Conservation (phyloP, 768 basidiomycete genomes). For the Lenzites betulinus region DNA sequence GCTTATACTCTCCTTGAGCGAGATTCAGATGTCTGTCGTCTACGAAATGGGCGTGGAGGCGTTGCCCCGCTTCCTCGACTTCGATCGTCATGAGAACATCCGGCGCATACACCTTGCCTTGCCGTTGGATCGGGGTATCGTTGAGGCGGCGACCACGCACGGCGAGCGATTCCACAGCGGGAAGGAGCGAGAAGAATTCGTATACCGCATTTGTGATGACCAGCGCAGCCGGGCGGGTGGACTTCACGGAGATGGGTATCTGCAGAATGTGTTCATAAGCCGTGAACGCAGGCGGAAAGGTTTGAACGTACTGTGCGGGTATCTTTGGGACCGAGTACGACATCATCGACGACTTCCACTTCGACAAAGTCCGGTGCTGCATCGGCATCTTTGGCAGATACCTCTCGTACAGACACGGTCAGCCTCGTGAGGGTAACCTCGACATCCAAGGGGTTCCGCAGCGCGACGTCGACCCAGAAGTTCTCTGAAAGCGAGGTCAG, state of each 20-base stretch:
- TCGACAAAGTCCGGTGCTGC: slow-evolving; percentile 46
- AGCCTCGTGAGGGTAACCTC: slow-evolving; percentile 70
- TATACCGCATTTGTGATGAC: slow-evolving; percentile 60
- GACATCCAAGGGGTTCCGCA: slow-evolving; percentile 73
- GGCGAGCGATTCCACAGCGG: slow-evolving; percentile 63
- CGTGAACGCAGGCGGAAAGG: background rate
- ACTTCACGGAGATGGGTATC: slow-evolving; percentile 67
- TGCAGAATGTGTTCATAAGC: slow-evolving; percentile 24
- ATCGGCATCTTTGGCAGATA: slow-evolving; percentile 32
- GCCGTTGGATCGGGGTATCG: slow-evolving; percentile 69
- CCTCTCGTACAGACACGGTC: slow-evolving; percentile 53
- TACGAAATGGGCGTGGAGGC: slow-evolving; percentile 58
- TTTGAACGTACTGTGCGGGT: slow-evolving; percentile 54
- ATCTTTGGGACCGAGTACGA: slow-evolving; percentile 65
- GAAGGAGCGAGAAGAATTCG: slow-evolving; percentile 73
- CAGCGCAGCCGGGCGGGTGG: slow-evolving; percentile 52
- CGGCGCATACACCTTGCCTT: slow-evolving; percentile 68
- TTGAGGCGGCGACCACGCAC: slow-evolving; percentile 77
- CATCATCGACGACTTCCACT: slow-evolving; percentile 61
- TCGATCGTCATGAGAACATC: slow-evolving; percentile 62
- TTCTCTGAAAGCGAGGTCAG: slow-evolving; percentile 47
- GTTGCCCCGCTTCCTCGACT: slow-evolving; percentile 66
- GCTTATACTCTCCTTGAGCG: slow-evolving; percentile 68
- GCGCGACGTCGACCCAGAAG: slow-evolving; percentile 73
- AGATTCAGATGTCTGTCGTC: slow-evolving; percentile 55